Evolutionary conservation across 306 rosid species (phyloP).

Genomic region (Trifolium pratense): DNA sequence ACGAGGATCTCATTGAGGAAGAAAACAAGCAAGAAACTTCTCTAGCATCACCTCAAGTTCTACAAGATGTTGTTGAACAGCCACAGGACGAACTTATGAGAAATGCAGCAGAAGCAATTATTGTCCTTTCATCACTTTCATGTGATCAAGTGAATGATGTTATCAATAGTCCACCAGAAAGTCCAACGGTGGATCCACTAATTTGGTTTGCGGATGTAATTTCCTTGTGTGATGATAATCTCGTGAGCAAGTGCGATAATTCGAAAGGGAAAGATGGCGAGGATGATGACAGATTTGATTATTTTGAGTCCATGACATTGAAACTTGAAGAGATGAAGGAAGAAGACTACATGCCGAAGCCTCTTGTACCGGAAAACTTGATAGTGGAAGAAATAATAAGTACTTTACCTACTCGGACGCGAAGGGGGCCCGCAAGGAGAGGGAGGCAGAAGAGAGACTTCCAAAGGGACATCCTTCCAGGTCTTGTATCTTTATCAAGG

Average conservation of each 20-base stretch:
- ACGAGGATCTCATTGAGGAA: conserved; percentile 55
- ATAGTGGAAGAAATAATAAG: conserved; percentile 65
- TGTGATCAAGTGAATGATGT: conserved; percentile 41
- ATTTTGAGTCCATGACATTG: conserved; percentile 85
- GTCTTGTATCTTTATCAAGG: conserved; percentile 84
- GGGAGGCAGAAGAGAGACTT: conserved; percentile 96
- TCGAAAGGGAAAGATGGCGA: conserved; percentile 44
- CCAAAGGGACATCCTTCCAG: conserved; percentile 97
- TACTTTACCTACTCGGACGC: conserved; percentile 56
- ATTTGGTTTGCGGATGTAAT: conserved; percentile 80
- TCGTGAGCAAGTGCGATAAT: conserved; percentile 45
- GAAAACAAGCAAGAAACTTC: conserved; percentile 52
- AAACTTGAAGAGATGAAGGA: conserved; percentile 63
- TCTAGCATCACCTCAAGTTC: conserved; percentile 36
- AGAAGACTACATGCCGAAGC: conserved; percentile 94
- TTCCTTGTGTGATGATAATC: conserved; percentile 57
- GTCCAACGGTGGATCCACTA: conserved; percentile 55
- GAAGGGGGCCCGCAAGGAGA: conserved; percentile 86
- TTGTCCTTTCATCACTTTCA: conserved; percentile 64
- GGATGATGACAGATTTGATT: conserved; percentile 58
- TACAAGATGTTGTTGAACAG: conserved; percentile 43
- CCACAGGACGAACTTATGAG: conserved; percentile 60
- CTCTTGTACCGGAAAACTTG: conserved; percentile 77
- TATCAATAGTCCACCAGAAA: conserved; percentile 49
- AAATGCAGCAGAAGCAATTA: conserved; percentile 82